These are phyloP conservation scores for Lachnellula subtilissima DNA, from an alignment of 2,329 filamentous ascomycete genomes.

Conservation along the genomic window DNA sequence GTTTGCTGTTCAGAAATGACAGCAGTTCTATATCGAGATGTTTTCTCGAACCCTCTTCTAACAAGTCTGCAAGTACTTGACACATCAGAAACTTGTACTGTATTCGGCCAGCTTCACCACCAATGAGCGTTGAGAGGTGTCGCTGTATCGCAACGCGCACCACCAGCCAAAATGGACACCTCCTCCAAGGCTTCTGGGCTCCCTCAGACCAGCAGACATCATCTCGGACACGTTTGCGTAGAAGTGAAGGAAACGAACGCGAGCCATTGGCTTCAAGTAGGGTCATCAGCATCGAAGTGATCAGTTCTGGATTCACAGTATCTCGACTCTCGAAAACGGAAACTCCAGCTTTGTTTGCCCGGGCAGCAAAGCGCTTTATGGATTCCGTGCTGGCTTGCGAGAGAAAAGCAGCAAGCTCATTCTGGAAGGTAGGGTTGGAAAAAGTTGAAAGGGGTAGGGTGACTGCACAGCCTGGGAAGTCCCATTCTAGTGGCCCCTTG, in stretches of 20 bases:
- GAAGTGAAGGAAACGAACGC: conserved; percentile 29
- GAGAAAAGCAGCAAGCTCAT: conserved; percentile 46
- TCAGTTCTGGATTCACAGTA: conserved; percentile 50
- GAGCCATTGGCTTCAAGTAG: conserved; percentile 52
- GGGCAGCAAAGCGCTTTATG: conserved; percentile 48
- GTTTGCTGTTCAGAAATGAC: conserved; percentile 44
- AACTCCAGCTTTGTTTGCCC: conserved; percentile 46
- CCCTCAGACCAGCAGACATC: conserved; percentile 49
- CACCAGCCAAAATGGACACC: conserved; percentile 57
- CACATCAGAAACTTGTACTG: conserved; percentile 56
- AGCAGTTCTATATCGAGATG: conserved; percentile 33
- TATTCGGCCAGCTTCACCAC: conserved; percentile 38
- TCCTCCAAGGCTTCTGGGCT: conserved; percentile 52
- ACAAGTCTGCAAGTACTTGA: conserved; percentile 40
- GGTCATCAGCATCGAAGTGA: conserved; percentile 56
- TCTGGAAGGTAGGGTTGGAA: conserved; percentile 39
- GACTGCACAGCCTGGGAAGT: conserved; percentile 54
- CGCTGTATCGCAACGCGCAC: conserved; percentile 54
- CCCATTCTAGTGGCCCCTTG: conserved; percentile 48
- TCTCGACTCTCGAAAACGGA: conserved; percentile 51
- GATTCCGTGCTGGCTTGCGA: conserved; percentile 51
- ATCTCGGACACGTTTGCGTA: conserved; percentile 57
- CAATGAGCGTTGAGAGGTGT: conserved; percentile 39
- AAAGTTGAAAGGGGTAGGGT: conserved; percentile 40
- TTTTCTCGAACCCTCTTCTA: conserved; percentile 34